Evolutionary conservation across 345 rosid species (phyloP).

Genomic region (Trapa bicornis): DNA sequence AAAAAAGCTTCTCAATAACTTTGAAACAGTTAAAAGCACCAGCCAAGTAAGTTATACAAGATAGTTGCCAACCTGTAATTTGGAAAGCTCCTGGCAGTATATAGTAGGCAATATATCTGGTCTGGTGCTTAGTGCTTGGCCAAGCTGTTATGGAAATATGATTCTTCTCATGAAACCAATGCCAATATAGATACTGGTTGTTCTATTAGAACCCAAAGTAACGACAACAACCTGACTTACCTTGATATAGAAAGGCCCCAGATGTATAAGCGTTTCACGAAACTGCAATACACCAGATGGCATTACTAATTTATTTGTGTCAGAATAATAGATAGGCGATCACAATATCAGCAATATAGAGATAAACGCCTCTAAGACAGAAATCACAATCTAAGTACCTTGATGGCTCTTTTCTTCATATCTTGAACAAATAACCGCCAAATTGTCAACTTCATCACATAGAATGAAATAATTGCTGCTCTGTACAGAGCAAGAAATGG

Average conservation of each 20-base stretch:
- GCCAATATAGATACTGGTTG: background rate
- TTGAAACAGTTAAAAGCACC: background rate
- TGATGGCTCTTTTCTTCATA: conserved; percentile 57
- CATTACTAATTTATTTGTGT: background rate
- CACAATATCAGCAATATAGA: background rate
- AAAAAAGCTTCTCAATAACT: background rate
- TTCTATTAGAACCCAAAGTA: conserved; percentile 1
- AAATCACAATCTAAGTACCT: conserved; percentile 24
- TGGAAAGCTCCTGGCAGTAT: conserved; percentile 87
- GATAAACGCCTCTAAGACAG: background rate
- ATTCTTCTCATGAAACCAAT: background rate
- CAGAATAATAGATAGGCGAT: background rate
- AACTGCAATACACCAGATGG: conserved; percentile 39
- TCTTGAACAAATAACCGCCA: conserved; percentile 63
- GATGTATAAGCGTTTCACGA: conserved; percentile 60
- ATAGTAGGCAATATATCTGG: conserved; percentile 75
- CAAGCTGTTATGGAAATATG: conserved; percentile 40
- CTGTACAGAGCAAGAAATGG: conserved; percentile 84
- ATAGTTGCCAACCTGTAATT: conserved; percentile 54
- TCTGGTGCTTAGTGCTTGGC: conserved; percentile 95
- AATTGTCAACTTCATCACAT: conserved; percentile 60
- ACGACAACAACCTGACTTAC: conserved; percentile 26
- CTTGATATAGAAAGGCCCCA: conserved; percentile 96
- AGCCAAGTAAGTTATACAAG: background rate
- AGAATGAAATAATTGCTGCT: conserved; percentile 70